Percentiles rank a stretch among this genome's conserved stretches.
phyloP scores from a whole-genome alignment of 129 eudicot genomes.

The Glebionis coronaria region DNA sequence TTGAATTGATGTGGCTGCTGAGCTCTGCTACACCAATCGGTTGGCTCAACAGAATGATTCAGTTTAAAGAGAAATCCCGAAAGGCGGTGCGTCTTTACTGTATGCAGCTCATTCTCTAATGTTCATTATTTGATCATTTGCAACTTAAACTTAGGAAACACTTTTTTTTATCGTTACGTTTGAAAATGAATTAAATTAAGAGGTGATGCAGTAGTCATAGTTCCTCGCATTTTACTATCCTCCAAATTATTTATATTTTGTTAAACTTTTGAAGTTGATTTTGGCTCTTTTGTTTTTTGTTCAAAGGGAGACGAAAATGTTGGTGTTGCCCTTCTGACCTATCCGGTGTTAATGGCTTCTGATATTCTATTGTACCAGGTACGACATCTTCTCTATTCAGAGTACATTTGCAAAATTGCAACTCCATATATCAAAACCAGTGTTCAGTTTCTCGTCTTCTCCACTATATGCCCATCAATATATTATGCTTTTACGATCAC shows the following conservation, averaged over 20 bases:
- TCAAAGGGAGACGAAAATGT: slow-evolving; percentile 96
- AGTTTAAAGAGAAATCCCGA: slow-evolving; percentile 94
- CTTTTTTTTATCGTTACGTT: background rate
- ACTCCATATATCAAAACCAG: background rate
- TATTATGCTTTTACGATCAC: slow-evolving; percentile 8
- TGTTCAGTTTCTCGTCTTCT: background rate
- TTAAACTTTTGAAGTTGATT: background rate
- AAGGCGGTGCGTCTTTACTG: slow-evolving; percentile 84
- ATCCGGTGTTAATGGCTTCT: slow-evolving; percentile 99
- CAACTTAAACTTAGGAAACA: slow-evolving; percentile 2
- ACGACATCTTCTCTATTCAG: slow-evolving; percentile 3
- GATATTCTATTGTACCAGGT: slow-evolving; percentile 99
- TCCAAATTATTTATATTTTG: background rate
- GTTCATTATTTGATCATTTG: slow-evolving; percentile 3
- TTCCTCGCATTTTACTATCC: background rate
- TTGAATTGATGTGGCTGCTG: slow-evolving; percentile 92
- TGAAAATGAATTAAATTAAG: background rate
- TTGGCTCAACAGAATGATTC: slow-evolving; percentile 98
- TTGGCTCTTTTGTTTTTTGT: slow-evolving; percentile 18
- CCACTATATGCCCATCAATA: background rate
- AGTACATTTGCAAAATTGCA: background rate
- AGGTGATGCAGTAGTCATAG: background rate
- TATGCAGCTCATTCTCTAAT: slow-evolving; percentile 45
- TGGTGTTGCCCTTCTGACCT: slow-evolving; percentile 89
- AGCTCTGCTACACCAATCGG: slow-evolving; percentile 95